Conservation (phyloP, 805 yeast species). For the Candida coleopterorum region DNA sequence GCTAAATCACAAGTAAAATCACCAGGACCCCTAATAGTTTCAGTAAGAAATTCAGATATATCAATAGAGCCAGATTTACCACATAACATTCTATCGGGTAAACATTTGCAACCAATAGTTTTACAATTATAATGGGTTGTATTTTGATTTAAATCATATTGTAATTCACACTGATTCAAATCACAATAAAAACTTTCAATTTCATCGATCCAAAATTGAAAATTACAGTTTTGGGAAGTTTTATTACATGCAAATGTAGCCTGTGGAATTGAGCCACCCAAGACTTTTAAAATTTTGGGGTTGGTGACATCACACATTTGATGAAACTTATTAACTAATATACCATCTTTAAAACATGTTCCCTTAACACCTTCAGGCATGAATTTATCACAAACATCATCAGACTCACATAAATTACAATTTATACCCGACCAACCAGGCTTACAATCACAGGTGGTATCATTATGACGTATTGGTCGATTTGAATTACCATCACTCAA, state of each 20-base stretch:
- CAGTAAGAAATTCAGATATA: slow-evolving; percentile 85
- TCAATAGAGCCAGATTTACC: slow-evolving; percentile 94
- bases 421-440: slow-evolving; percentile 94
- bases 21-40: slow-evolving; percentile 91
- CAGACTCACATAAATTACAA: slow-evolving; percentile 78
- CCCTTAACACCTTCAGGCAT: slow-evolving; percentile 85
- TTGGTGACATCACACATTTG: slow-evolving; percentile 96
- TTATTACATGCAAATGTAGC: slow-evolving; percentile 87
- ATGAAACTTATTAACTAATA: slow-evolving; percentile 71
- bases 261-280: slow-evolving; percentile 80
- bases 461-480: slow-evolving; percentile 59
- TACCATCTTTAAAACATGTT: slow-evolving; percentile 84
- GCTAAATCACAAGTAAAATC: slow-evolving; percentile 75
- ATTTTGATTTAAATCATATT: slow-evolving; percentile 57
- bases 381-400: slow-evolving; percentile 75
- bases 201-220: slow-evolving; percentile 95
- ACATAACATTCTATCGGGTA: slow-evolving; percentile 90
- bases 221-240: slow-evolving; percentile 63
- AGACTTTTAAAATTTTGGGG: slow-evolving; percentile 72
- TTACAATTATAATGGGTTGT: slow-evolving; percentile 75
- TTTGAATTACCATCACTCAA: slow-evolving; percentile 54
- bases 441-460: slow-evolving; percentile 62
- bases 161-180: slow-evolving; percentile 64
- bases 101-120: slow-evolving; percentile 76
- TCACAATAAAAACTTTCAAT: slow-evolving; percentile 89